phyloP scores from a whole-genome alignment of 2,329 filamentous ascomycete species.

The Aureobasidium sp. region DNA sequence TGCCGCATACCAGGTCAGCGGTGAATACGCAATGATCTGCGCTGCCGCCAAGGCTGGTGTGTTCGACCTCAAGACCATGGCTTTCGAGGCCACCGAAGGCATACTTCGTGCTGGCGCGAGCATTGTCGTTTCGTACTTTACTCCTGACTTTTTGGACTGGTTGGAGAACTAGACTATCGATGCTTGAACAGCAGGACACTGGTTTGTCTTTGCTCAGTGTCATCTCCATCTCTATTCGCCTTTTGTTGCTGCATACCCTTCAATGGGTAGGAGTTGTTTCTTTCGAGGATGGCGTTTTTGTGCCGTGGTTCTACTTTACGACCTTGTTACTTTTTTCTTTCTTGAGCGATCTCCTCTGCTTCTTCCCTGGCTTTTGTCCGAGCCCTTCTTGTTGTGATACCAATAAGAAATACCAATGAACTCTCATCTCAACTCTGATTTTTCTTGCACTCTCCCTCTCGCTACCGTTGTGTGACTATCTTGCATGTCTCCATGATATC shows the following conservation, averaged over 20 bases:
- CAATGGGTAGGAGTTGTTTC: neutral
- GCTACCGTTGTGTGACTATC: neutral
- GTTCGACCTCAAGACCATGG: conserved; percentile 91
- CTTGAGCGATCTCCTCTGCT: neutral
- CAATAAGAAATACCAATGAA: neutral
- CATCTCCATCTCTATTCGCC: neutral
- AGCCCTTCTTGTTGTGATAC: neutral
- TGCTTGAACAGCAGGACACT: neutral
- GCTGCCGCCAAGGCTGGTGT: conserved; percentile 92
- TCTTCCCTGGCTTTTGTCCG: neutral
- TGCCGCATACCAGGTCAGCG: conserved; percentile 93
- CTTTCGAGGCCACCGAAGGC: conserved; percentile 87
- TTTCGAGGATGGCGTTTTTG: neutral
- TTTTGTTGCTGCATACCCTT: neutral
- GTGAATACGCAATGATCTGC: conserved; percentile 97
- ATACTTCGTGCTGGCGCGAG: conserved; percentile 89
- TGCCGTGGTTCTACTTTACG: neutral
- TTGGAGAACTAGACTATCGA: conserved; percentile 31
- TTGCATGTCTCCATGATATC: neutral
- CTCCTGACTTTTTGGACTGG: conserved; percentile 67
- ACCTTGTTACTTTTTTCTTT: neutral
- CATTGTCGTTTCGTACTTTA: conserved; percentile 92
- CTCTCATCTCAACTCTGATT: neutral
- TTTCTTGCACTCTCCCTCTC: neutral
- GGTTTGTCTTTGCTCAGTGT: neutral